These are phyloP conservation scores for Exophiala bonariae DNA, from an alignment of 2,329 filamentous ascomycete genomes.

Conservation along the genomic window DNA sequence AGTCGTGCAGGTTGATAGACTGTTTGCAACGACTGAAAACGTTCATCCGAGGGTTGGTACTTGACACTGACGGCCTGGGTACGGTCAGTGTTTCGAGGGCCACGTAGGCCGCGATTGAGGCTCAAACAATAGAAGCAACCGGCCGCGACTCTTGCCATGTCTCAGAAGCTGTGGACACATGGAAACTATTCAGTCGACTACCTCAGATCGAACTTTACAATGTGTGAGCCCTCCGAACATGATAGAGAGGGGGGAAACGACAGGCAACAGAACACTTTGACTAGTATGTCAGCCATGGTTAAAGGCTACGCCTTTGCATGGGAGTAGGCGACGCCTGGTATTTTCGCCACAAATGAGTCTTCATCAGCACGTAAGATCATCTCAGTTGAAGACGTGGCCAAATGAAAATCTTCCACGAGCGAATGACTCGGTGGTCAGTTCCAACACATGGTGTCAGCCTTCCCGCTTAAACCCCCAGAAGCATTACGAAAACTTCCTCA, in stretches of 20 bases:
- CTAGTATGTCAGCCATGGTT: background rate
- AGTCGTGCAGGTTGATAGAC: no score
- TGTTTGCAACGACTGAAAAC: no score
- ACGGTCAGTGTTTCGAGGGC: no score
- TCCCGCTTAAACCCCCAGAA: slow-evolving; percentile 3
- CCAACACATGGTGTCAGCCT: slow-evolving; percentile 1
- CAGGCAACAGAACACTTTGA: background rate
- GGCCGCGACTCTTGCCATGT: no score
- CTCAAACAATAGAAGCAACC: no score
- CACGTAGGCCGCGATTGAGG: no score
- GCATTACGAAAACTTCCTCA: background rate
- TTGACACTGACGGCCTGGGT: no score
- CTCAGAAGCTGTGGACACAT: no score
- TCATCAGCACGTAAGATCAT: slow-evolving; percentile 8
- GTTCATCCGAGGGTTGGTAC: no score
- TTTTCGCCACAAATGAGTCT: background rate
- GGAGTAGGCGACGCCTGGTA: background rate
- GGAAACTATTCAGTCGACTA: no score
- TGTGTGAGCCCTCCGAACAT: no score
- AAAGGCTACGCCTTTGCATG: slow-evolving; percentile 1
- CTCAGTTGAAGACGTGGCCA: slow-evolving; percentile 11
- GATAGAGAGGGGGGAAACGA: background rate
- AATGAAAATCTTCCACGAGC: background rate
- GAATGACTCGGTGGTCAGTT: slow-evolving; percentile 10
- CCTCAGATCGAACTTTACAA: no score